These are phyloP conservation scores for Schizopora paradoxa DNA, from an alignment of 1,284 basidiomycete species.

Conservation along the genomic window DNA sequence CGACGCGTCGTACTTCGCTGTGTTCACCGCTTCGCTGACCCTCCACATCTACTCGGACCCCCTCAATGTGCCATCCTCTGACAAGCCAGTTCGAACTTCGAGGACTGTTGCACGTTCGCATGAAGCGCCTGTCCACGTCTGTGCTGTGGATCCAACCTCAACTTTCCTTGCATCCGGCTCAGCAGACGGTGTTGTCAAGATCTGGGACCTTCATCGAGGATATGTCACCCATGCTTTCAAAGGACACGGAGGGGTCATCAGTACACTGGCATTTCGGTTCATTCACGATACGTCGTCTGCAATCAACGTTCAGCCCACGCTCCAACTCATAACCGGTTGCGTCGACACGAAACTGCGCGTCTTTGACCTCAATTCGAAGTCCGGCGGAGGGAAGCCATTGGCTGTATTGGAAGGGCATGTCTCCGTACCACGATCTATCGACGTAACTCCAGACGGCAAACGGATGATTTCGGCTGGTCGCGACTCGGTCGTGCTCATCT, in stretches of 20 bases:
- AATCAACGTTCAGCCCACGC: slow-evolving; percentile 41
- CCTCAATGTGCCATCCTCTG: slow-evolving; percentile 34
- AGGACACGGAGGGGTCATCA: slow-evolving; percentile 95
- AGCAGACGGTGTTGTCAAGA: slow-evolving; percentile 94
- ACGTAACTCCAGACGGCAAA: slow-evolving; percentile 77
- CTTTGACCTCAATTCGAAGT: slow-evolving; percentile 70
- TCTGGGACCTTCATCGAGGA: slow-evolving; percentile 88
- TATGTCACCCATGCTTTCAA: slow-evolving; percentile 94
- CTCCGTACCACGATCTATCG: slow-evolving; percentile 84
- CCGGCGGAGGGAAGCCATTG: slow-evolving; percentile 60
- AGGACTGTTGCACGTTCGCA: slow-evolving; percentile 82
- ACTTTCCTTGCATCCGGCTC: slow-evolving; percentile 92
- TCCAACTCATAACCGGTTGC: slow-evolving; percentile 85
- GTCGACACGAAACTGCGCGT: slow-evolving; percentile 88
- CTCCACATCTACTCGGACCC: slow-evolving; percentile 66
- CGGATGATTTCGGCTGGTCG: slow-evolving; percentile 87
- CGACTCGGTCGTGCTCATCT: slow-evolving; percentile 86
- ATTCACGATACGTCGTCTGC: slow-evolving; percentile 50
- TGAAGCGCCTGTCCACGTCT: slow-evolving; percentile 90
- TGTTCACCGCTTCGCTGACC: slow-evolving; percentile 69
- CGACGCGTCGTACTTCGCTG: slow-evolving; percentile 51
- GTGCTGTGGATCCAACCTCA: slow-evolving; percentile 78
- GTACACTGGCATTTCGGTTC: slow-evolving; percentile 81
- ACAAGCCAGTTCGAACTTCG: slow-evolving; percentile 52
- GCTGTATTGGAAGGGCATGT: slow-evolving; percentile 87